Percentiles rank a stretch among this genome's conserved stretches.
These are phyloP conservation scores for Cutaneotrichosporon mucoides DNA, from an alignment of 1,284 basidiomycete species.

Conservation along the genomic window DNA sequence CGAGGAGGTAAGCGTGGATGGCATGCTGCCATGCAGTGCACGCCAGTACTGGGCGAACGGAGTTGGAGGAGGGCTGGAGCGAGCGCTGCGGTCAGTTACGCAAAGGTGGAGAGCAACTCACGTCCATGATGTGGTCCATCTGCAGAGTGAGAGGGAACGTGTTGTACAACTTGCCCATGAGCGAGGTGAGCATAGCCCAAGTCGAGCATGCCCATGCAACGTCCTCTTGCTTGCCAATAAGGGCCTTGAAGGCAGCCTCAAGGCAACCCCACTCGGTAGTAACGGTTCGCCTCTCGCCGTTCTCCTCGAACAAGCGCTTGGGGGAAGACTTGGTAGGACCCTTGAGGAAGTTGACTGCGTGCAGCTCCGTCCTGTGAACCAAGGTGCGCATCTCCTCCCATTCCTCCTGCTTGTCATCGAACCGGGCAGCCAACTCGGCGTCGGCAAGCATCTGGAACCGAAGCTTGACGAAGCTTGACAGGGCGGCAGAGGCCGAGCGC, in stretches of 20 bases:
- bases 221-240: slow-evolving; percentile 28
- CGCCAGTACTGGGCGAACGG: slow-evolving; percentile 31
- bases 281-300: not conserved
- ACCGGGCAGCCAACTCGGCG: not conserved
- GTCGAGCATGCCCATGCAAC: slow-evolving; percentile 46
- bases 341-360: slow-evolving; percentile 28
- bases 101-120: slow-evolving; percentile 23
- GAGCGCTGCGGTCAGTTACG: slow-evolving; percentile 30
- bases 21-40: slow-evolving; percentile 46
- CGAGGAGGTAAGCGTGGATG: slow-evolving; percentile 42
- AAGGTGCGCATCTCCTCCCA: slow-evolving; percentile 23
- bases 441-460: slow-evolving; percentile 26
- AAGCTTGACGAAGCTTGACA: slow-evolving; percentile 31
- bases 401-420: slow-evolving; percentile 9
- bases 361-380: slow-evolving; percentile 28
- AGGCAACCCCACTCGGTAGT: slow-evolving; percentile 32
- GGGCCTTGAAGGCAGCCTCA: slow-evolving; percentile 32
- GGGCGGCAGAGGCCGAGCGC: slow-evolving; percentile 28
- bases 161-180: slow-evolving; percentile 43
- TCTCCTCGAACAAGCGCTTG: not conserved
- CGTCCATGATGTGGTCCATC: slow-evolving; percentile 46
- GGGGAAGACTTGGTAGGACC: not conserved
- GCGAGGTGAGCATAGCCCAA: slow-evolving; percentile 41
- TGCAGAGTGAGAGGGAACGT: slow-evolving; percentile 22
- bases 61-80: slow-evolving; percentile 31